These are phyloP conservation scores for Trametopsis cervina DNA, from an alignment of 768 basidiomycete genomes.

Conservation along the genomic window DNA sequence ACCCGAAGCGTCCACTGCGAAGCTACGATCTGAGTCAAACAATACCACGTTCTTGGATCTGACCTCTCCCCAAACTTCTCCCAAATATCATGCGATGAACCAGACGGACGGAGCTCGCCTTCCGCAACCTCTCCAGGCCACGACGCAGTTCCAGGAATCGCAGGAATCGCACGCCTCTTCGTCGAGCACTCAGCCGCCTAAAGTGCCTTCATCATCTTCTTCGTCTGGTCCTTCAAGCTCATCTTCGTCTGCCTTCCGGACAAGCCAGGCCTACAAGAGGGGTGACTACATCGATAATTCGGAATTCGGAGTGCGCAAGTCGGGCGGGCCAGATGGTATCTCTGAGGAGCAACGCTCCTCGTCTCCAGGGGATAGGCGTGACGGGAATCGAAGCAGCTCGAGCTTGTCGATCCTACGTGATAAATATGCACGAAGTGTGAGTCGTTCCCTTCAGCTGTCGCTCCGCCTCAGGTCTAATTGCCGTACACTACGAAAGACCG, in stretches of 20 bases:
- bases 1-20: neutral
- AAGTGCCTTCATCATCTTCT: neutral
- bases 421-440: conserved; percentile 51
- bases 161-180: no score
- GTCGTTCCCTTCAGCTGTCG: conserved; percentile 18
- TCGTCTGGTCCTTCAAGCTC: conserved; percentile 1
- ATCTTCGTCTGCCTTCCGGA: neutral
- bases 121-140: no score
- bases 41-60: conserved; percentile 5
- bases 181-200: neutral
- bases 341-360: conserved; percentile 16
- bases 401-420: conserved; percentile 64
- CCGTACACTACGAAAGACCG: conserved; percentile 32
- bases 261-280: conserved; percentile 2
- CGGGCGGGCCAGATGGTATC: conserved; percentile 8
- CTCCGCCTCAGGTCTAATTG: neutral
- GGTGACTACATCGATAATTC: conserved; percentile 18
- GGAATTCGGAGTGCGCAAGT: conserved; percentile 22
- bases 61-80: conserved; percentile 3
- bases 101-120: no score
- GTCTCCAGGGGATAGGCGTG: conserved; percentile 37
- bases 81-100: no score
- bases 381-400: conserved; percentile 41
- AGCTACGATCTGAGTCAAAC: neutral
- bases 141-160: no score